Evolutionary conservation across 2,329 filamentous ascomycete species (phyloP), one percentile per base, ranked within the genome.

Genomic region (Aureobasidium sp.): DNA sequence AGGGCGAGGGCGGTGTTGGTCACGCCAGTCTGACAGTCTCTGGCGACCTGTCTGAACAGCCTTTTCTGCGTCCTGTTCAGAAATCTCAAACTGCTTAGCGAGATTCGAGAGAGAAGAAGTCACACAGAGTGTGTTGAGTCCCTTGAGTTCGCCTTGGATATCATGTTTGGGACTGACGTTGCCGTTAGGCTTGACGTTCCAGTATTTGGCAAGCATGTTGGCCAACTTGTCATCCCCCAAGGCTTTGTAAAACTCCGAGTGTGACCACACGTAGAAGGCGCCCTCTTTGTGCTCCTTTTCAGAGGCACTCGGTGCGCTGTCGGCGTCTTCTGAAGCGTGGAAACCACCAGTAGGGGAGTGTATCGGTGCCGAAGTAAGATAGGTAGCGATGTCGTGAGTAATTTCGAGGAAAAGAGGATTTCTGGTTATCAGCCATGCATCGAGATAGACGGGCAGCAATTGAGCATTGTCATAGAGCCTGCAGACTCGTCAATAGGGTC

Each of bases 191-290:
- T 84, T 83, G 15, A 97, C 87, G 64, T 90, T 89, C 85, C 90
- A 97, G 74, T 96, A 90, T 5, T 85, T 85, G 0, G 91, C 90
- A 34, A 90, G 86, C 17, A 96, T 84, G 2, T 87, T 84, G 25
- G 87, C 87, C 63, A 89, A 85, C 44, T 86, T 81, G 3, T 83
- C 79, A 2, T 85, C 85, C 1, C 97, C 80, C 2, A 95, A 84
- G 12, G 85, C 82, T 64, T 91, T 87, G 34, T 39, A 37, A 64
- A 97, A 88, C 71, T 97, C 92, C 57, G 91, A 88, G 57, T 88
- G 78, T 0, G 92, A 96, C 93, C 93, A 99, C 3, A 97, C 84
- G 69, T 97, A 97, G 72, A 90, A 97, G 0, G 92, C 93, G 0
- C 94, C 94, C 74, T 97, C 92, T 37, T 89, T 84, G 79, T 92